Evolutionary conservation across 2,329 filamentous ascomycete genomes (phyloP).

Genomic region (Zelopaecilomyces penicillatus): DNA sequence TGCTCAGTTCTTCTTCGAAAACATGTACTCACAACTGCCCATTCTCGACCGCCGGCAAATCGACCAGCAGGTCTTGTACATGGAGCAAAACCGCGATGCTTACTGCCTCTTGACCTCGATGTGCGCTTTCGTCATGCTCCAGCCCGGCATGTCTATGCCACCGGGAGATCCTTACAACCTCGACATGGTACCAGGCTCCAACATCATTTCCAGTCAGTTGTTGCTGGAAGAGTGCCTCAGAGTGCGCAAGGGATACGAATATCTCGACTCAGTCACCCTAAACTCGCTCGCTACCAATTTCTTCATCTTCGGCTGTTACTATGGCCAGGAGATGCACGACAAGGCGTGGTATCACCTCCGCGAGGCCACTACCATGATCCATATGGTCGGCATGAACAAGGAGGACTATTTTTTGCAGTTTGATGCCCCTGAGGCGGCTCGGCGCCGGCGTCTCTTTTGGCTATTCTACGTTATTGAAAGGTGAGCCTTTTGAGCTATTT

Average conservation of each 20-base stretch:
- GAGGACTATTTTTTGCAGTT: conserved; percentile 54
- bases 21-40: conserved; percentile 57
- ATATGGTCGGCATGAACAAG: conserved; percentile 52
- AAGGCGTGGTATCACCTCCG: conserved; percentile 73
- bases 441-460: conserved; percentile 63
- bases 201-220: conserved; percentile 55
- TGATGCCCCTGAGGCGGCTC: conserved; percentile 51
- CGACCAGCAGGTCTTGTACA: conserved; percentile 49
- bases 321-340: conserved; percentile 63
- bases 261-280: conserved; percentile 46
- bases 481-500: conserved; percentile 28
- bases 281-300: conserved; percentile 65
- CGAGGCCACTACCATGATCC: conserved; percentile 64
- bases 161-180: conserved; percentile 46
- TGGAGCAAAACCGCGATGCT: conserved; percentile 53
- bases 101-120: conserved; percentile 59
- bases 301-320: conserved; percentile 67
- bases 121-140: conserved; percentile 60
- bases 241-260: conserved; percentile 56
- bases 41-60: conserved; percentile 51
- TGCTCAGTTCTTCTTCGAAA: conserved; percentile 58
- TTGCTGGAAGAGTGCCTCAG: conserved; percentile 59
- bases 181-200: conserved; percentile 49
- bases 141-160: conserved; percentile 57
- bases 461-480: conserved; percentile 63